These are phyloP conservation scores for Microsporum canis DNA, from an alignment of 2,329 filamentous ascomycete genomes.

Conservation along the genomic window DNA sequence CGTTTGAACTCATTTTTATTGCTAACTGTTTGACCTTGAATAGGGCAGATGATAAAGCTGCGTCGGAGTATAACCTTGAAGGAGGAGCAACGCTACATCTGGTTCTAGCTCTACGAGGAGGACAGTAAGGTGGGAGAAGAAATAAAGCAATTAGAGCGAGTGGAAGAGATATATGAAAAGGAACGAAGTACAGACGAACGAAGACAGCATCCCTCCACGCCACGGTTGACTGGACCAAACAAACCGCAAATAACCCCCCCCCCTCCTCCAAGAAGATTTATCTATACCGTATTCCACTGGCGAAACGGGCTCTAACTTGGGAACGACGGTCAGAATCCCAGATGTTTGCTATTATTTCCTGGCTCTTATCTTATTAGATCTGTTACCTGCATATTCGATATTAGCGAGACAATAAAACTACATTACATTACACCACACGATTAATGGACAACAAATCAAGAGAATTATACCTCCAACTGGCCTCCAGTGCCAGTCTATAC, in stretches of 20 bases:
- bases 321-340: neutral
- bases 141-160: neutral
- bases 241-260: neutral
- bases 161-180: neutral
- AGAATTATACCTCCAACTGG: neutral
- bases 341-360: neutral
- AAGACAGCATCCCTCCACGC: neutral
- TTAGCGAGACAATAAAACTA: neutral
- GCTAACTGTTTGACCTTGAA: neutral
- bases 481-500: neutral
- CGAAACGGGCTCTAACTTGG: neutral
- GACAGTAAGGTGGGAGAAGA: conserved; percentile 24
- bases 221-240: neutral
- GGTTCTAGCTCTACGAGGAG: conserved; percentile 85
- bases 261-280: neutral
- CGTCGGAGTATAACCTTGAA: conserved; percentile 78
- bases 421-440: neutral
- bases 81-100: conserved; percentile 89
- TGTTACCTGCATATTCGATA: neutral
- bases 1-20: neutral
- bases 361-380: neutral
- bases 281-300: neutral
- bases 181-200: neutral
- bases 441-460: neutral
- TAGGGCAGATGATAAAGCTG: conserved; percentile 92